Evolutionary conservation across 495 filamentous ascomycete genomes (phyloP).

Genomic region (Letharia lupina): DNA sequence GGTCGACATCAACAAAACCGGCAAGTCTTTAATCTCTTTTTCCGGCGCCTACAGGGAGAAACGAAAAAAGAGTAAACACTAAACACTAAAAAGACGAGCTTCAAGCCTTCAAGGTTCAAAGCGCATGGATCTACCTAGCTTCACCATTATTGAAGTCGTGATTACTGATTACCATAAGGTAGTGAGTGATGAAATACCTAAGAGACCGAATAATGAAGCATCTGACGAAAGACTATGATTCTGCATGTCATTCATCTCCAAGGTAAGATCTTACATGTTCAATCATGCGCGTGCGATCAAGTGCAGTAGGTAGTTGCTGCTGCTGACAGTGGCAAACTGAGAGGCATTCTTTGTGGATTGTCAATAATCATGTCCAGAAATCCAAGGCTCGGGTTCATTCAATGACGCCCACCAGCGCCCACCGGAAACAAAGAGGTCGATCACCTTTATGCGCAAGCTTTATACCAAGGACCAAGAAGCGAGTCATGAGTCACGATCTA

Average conservation of each 20-base stretch:
- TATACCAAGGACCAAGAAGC: not conserved
- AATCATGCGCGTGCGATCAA: not conserved
- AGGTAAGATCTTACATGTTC: not conserved
- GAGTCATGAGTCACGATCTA: not conserved
- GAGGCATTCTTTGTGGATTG: not conserved
- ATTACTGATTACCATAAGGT: too few species aligned
- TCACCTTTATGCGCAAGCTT: not conserved
- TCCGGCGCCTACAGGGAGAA: not conserved
- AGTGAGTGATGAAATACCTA: too few species aligned
- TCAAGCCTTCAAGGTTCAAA: not conserved
- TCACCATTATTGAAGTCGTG: too few species aligned
- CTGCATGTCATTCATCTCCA: not conserved
- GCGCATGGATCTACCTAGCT: too few species aligned
- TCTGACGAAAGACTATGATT: not conserved
- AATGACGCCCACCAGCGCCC: not conserved
- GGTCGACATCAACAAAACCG: not conserved
- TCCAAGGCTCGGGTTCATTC: constrained; percentile 1
- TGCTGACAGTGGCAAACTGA: not conserved
- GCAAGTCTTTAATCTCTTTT: not conserved
- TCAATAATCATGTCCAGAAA: not conserved
- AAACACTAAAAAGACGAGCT: not conserved
- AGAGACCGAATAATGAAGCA: not conserved
- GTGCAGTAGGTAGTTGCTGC: not conserved
- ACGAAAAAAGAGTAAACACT: too few species aligned
- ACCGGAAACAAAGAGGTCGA: not conserved